A percentile compares a stretch with the other conserved stretches of the same genome.
Conservation (phyloP, 495 filamentous ascomycete genomes). For the Trichocladium antarcticum region DNA sequence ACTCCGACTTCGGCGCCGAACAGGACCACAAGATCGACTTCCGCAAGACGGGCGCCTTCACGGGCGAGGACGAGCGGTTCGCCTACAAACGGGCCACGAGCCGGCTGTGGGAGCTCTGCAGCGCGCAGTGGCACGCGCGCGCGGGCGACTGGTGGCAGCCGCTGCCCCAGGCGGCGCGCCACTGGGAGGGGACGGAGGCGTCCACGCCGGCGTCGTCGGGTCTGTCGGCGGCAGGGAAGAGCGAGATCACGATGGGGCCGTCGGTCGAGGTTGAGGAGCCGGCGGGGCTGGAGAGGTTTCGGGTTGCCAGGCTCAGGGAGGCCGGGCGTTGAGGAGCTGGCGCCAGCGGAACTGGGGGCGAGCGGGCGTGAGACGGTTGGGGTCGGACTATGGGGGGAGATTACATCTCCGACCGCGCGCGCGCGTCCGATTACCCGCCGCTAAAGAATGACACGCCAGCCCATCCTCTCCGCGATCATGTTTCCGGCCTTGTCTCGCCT, state of each 20-base stretch:
- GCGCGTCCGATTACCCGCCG: not conserved
- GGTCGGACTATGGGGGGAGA: slow-evolving; percentile 8
- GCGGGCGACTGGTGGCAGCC: slow-evolving; percentile 54
- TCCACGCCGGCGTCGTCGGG: slow-evolving; percentile 5
- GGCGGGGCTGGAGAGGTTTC: slow-evolving; percentile 30
- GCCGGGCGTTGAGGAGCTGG: not conserved
- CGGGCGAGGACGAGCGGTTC: slow-evolving; percentile 62
- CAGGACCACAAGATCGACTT: slow-evolving; percentile 36
- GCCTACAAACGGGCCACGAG: slow-evolving; percentile 58
- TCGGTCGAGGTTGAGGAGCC: slow-evolving; percentile 34
- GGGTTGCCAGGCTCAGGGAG: slow-evolving; percentile 19
- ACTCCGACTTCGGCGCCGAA: slow-evolving; percentile 35
- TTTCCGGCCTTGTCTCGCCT: too few species aligned
- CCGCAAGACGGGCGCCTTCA: slow-evolving; percentile 45
- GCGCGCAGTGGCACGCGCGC: slow-evolving; percentile 50
- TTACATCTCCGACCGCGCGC: not conserved
- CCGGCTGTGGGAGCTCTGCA: slow-evolving; percentile 61
- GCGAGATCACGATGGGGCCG: slow-evolving; percentile 28
- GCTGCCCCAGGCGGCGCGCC: slow-evolving; percentile 43
- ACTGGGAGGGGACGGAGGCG: slow-evolving; percentile 42
- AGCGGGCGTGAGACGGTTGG: slow-evolving; percentile 4
- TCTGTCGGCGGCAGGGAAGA: not conserved
- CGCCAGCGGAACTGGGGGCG: too few species aligned
- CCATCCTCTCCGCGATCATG: too few species aligned
- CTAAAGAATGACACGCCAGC: too few species aligned